These are phyloP conservation scores for Citrus cavaleriei DNA, from an alignment of 345 rosid genomes.

Conservation along the genomic window DNA sequence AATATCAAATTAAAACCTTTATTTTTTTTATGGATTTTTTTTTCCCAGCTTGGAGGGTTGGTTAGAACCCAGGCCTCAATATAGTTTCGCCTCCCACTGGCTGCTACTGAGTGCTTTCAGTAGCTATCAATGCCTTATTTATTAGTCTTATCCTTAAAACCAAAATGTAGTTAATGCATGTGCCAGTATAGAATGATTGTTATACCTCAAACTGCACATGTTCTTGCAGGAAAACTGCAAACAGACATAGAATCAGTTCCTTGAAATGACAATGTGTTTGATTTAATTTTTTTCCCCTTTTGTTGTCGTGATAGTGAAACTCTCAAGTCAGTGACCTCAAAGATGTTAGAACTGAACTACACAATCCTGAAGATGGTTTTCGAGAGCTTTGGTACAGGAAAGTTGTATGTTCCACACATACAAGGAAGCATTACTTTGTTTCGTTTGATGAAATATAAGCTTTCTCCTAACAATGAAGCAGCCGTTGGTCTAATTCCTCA, in stretches of 20 bases:
- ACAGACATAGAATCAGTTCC: background rate
- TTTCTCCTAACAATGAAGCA: conserved; percentile 7
- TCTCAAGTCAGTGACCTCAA: conserved; percentile 24
- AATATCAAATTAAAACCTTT: no score
- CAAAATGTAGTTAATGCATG: conserved; percentile 15
- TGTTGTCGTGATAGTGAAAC: conserved; percentile 22
- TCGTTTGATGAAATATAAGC: conserved; percentile 38
- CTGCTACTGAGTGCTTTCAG: conserved; percentile 15
- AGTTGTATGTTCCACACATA: conserved; percentile 15
- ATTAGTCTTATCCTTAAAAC: conserved; percentile 14
- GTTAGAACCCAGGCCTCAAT: no score
- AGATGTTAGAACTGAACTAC: conserved; percentile 35
- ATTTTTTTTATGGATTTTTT: no score
- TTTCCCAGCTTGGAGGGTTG: no score
- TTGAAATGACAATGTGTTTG: background rate
- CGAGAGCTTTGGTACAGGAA: conserved; percentile 37
- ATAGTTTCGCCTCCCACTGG: no score
- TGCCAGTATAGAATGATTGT: conserved; percentile 18
- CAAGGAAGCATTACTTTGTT: conserved; percentile 20
- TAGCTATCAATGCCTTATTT: conserved; percentile 17
- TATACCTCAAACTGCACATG: background rate
- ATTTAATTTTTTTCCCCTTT: background rate
- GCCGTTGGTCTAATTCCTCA: conserved; percentile 37
- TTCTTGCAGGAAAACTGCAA: background rate
- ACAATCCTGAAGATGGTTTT: conserved; percentile 38